These are phyloP conservation scores for Vanrija humicola DNA, from an alignment of 1,284 basidiomycete species.

Conservation along the genomic window DNA sequence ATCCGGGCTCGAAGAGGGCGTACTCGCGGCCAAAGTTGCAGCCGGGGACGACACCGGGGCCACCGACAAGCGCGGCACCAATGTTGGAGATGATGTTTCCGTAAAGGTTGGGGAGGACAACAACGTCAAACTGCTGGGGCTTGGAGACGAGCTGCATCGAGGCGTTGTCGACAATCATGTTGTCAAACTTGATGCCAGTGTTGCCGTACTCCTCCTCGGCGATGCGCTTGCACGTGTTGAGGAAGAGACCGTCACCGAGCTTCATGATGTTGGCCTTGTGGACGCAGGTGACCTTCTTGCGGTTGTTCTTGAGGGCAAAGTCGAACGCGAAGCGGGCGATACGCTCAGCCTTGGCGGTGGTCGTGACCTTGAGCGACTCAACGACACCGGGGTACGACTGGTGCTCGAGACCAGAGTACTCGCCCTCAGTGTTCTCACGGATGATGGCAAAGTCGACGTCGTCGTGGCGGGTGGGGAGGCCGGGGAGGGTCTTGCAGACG, in stretches of 20 bases:
- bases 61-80: conserved; percentile 95
- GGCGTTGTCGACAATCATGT: conserved; percentile 99
- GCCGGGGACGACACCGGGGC: conserved; percentile 95
- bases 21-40: conserved; percentile 98
- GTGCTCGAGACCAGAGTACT: conserved; percentile 98
- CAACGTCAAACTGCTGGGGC: conserved; percentile 68
- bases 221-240: conserved; percentile 94
- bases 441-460: conserved; percentile 99
- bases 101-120: conserved; percentile 56
- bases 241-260: conserved; percentile 97
- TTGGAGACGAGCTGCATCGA: conserved; percentile 98
- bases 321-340: conserved; percentile 98
- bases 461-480: conserved; percentile 90
- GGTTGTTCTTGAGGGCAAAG: conserved; percentile 97
- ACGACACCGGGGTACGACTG: conserved; percentile 98
- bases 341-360: conserved; percentile 90
- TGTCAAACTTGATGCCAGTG: conserved; percentile 85
- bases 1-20: conserved; percentile 97
- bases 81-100: conserved; percentile 98
- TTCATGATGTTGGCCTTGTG: conserved; percentile 99
- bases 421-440: conserved; percentile 99
- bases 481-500: conserved; percentile 97
- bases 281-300: conserved; percentile 99
- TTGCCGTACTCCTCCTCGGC: conserved; percentile 89
- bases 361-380: conserved; percentile 97